phyloP scores from a whole-genome alignment of 2,329 filamentous ascomycete species.

The Ceratocystiopsis minuta region DNA sequence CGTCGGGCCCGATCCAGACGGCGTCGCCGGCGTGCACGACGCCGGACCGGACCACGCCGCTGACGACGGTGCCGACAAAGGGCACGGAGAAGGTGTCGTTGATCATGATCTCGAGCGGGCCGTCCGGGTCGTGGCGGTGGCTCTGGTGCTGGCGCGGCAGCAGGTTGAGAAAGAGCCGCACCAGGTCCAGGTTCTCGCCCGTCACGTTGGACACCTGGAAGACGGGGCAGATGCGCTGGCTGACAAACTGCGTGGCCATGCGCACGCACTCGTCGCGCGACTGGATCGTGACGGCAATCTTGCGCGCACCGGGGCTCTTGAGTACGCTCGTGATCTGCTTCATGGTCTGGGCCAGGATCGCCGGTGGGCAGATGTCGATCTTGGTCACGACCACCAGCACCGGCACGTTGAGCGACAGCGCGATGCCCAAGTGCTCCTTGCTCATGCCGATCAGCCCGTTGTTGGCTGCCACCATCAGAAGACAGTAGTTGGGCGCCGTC shows the following conservation, averaged over 20 bases:
- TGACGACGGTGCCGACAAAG: slow-evolving; percentile 90
- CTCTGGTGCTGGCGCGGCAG: slow-evolving; percentile 53
- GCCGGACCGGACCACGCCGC: slow-evolving; percentile 76
- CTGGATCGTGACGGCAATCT: slow-evolving; percentile 93
- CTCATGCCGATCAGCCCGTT: slow-evolving; percentile 96
- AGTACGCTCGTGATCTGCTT: slow-evolving; percentile 82
- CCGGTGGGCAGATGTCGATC: slow-evolving; percentile 92
- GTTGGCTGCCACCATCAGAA: slow-evolving; percentile 96
- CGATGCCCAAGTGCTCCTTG: slow-evolving; percentile 92
- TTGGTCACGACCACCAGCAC: slow-evolving; percentile 98
- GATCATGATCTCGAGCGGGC: slow-evolving; percentile 83
- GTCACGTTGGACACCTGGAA: slow-evolving; percentile 98
- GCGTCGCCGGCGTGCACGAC: slow-evolving; percentile 81
- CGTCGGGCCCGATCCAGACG: slow-evolving; percentile 78
- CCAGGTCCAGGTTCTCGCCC: slow-evolving; percentile 73
- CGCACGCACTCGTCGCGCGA: slow-evolving; percentile 81
- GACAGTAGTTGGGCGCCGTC: slow-evolving; percentile 89
- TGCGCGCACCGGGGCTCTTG: slow-evolving; percentile 80
- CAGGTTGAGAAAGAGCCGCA: slow-evolving; percentile 87
- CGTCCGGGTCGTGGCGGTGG: slow-evolving; percentile 75
- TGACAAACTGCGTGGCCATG: slow-evolving; percentile 90
- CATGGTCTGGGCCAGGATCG: slow-evolving; percentile 87
- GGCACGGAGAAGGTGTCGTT: slow-evolving; percentile 98
- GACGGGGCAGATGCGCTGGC: slow-evolving; percentile 84
- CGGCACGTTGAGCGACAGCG: slow-evolving; percentile 82